Evolutionary conservation across 805 yeast species (phyloP).

Genomic region (Saccharomyces kudriavzevii): DNA sequence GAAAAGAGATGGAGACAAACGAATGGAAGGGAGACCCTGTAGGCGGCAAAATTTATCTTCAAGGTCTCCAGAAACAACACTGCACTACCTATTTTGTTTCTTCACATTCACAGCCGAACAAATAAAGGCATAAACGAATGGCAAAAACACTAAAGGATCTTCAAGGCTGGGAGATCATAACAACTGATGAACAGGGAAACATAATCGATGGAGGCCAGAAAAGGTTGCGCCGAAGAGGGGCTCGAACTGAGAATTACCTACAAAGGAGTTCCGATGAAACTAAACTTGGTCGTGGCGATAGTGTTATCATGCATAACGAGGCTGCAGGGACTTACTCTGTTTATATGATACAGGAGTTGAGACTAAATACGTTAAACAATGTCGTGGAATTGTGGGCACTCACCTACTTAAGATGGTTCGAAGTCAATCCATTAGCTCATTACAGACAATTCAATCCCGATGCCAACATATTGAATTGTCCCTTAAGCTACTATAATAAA

Average conservation of each 20-base stretch:
- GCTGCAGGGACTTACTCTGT: constrained; percentile 29
- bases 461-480: constrained; percentile 10
- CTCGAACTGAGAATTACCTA: constrained; percentile 14
- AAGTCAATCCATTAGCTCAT: constrained; percentile 27
- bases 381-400: constrained; percentile 41
- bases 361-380: constrained; percentile 37
- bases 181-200: constrained; percentile 16
- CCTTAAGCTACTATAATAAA: constrained; percentile 6
- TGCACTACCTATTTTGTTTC: background rate
- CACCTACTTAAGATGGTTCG: constrained; percentile 36
- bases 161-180: constrained; percentile 19
- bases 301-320: constrained; percentile 34
- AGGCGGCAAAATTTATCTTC: background rate
- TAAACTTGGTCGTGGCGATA: constrained; percentile 43
- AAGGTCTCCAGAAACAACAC: background rate
- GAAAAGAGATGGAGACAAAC: background rate
- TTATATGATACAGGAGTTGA: constrained; percentile 42
- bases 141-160: constrained; percentile 14
- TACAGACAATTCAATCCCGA: constrained; percentile 16
- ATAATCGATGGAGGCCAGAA: constrained; percentile 6
- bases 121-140: constrained; percentile 8
- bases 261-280: constrained; percentile 39
- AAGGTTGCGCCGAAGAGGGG: constrained; percentile 10
- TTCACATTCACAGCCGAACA: background rate
- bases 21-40: background rate